These are phyloP conservation scores for Anaeromyces robustus DNA, from an alignment of 192 early-diverging fungal species.

Conservation along the genomic window DNA sequence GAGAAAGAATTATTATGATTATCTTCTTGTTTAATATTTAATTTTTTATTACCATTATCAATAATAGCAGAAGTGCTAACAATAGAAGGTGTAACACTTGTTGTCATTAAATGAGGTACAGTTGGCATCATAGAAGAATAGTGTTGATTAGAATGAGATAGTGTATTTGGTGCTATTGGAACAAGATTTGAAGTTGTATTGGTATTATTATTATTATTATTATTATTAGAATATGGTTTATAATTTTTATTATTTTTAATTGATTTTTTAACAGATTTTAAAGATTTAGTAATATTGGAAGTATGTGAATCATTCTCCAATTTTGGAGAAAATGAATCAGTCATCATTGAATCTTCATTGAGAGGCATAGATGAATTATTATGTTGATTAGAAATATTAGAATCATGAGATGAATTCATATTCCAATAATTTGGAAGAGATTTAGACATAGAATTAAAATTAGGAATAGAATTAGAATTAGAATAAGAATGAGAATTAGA, in stretches of 20 bases:
- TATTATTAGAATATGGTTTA: too few species aligned
- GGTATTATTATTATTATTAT: too few species aligned
- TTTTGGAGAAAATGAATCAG: background rate
- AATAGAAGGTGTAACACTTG: background rate
- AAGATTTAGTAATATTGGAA: background rate
- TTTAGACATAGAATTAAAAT: too few species aligned
- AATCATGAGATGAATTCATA: too few species aligned
- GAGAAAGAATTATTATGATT: background rate
- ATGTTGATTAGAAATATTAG: too few species aligned
- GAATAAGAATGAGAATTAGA: too few species aligned
- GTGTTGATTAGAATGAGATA: background rate
- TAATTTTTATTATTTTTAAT: background rate
- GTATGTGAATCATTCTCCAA: too few species aligned
- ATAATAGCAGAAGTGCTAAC: background rate
- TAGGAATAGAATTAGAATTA: too few species aligned
- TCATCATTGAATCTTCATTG: background rate
- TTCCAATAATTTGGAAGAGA: too few species aligned
- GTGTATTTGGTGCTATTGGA: too few species aligned
- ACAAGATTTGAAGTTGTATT: too few species aligned
- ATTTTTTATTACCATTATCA: background rate
- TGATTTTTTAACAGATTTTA: background rate
- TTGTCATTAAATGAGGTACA: background rate
- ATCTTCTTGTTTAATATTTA: background rate
- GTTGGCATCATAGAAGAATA: background rate
- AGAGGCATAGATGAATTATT: too few species aligned